Conservation (phyloP, 2,329 filamentous ascomycete genomes). For the Botrytis deweyae region DNA sequence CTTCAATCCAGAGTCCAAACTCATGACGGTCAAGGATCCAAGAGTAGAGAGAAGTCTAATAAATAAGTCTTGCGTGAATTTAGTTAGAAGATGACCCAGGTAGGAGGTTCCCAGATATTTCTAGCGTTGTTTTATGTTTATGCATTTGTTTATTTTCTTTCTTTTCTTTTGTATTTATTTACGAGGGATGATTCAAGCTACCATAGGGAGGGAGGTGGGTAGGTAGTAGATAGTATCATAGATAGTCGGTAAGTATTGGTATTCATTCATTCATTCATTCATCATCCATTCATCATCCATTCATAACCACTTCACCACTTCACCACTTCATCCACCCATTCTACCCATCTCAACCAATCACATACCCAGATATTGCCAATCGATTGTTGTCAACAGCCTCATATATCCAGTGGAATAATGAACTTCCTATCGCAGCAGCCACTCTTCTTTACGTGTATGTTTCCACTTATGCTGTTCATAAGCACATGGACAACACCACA, state of each 20-base stretch:
- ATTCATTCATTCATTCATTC: not conserved
- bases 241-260: too few species aligned
- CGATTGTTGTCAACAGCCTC: slow-evolving; percentile 1
- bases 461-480: slow-evolving; percentile 6
- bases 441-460: not conserved
- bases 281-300: not conserved
- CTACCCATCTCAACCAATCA: not conserved
- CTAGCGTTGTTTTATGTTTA: slow-evolving; percentile 7
- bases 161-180: not conserved
- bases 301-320: too few species aligned
- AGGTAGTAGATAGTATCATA: too few species aligned
- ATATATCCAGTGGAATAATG: not conserved
- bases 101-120: too few species aligned
- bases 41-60: not conserved
- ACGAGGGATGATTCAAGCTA: not conserved
- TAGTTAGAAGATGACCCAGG: not conserved
- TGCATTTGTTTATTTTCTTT: not conserved
- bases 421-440: not conserved
- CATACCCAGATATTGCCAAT: not conserved
- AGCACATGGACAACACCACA: not conserved
- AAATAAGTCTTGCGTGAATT: slow-evolving; percentile 1
- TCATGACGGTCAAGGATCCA: slow-evolving; percentile 5
- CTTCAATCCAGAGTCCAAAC: not conserved
- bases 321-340: not conserved
- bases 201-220: not conserved